Base-by-base conservation (phyloP, 2,329 filamentous ascomycete species). In the Paraphoma chrysanthemicola region DNA sequence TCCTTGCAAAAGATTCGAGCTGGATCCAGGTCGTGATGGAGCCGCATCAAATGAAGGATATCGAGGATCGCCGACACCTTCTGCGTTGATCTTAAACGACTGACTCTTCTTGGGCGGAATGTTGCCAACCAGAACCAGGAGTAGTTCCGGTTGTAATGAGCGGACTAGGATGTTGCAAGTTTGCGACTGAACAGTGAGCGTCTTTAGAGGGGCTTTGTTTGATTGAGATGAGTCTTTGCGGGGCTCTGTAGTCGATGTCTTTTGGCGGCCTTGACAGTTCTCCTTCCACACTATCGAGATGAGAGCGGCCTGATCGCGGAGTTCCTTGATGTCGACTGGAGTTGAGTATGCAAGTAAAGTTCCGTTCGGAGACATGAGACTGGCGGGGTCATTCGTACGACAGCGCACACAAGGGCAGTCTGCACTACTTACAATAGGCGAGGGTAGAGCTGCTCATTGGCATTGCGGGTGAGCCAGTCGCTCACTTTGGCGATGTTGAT, bases 241-340 rank as follows among this genome's bases (percentile, higher is more conserved):
- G 9, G 53, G 51, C 10, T 60, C 56, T 29, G 62, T 57, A 44
- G 41, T 28, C 16, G 63, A 49, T 14, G 56, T 49, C 38, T 57
- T 63, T 31, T 67, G 59, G 16, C 67, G 64, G 14, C 64, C 66
- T 30, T 53, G 48, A 16, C 62, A 64, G 10, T 81, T 71, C 46
- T 82, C 80, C 68, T 81, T 82, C 81, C 81, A 83, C 9, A 77
- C 77, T 59, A 82, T 78, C 18, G 80, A 80, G 8, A 82, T 77
- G 46, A 82, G 68, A 6, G 81, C 80, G 18, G 80, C 80, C 62
- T 82, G 80, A 53, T 81, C 80, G 41, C 81, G 79, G 31, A 83
- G 72, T 57, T 81, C 78, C 57, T 79, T 78, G 64, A 81, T 80
- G 59, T 82, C 76, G n/a, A 78, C 74, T 11, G 80, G 80, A 18